Percentiles rank a stretch among this genome's conserved stretches.
phyloP scores from a whole-genome alignment of 306 rosid genomes.

The Mimosa pudica region DNA sequence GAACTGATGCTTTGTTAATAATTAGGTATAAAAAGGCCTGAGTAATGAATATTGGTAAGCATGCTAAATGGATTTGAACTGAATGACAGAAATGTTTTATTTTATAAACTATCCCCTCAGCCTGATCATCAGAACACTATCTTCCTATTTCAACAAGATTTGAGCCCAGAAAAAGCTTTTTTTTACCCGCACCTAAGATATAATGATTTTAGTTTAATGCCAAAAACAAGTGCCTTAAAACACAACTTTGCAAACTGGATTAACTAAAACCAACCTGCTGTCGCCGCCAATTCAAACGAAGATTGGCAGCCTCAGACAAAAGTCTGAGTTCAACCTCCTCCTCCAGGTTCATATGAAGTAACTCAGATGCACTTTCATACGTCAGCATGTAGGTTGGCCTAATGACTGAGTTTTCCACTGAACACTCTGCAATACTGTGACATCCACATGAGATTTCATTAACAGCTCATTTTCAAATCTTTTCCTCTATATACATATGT shows the following conservation, averaged over 20 bases:
- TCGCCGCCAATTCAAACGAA: conserved; percentile 77
- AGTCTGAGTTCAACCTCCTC: conserved; percentile 87
- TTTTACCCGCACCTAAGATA: background rate
- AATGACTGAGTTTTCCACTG: conserved; percentile 80
- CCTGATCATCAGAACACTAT: conserved; percentile 1
- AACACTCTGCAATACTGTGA: conserved; percentile 87
- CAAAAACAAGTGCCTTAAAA: background rate
- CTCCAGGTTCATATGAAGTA: conserved; percentile 79
- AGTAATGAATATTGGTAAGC: background rate
- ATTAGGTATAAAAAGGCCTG: conserved; percentile 23
- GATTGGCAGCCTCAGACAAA: conserved; percentile 89
- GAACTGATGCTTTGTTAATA: conserved; percentile 5
- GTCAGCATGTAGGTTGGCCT: conserved; percentile 98
- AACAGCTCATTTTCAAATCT: conserved; percentile 15
- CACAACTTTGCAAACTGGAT: background rate
- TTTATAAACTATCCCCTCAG: background rate
- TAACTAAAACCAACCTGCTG: conserved; percentile 64
- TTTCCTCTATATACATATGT: background rate
- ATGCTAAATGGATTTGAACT: conserved; percentile 12
- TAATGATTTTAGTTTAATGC: background rate
- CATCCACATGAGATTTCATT: conserved; percentile 32
- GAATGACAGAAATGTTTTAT: background rate
- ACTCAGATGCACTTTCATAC: conserved; percentile 93
- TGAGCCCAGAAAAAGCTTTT: conserved; percentile 20
- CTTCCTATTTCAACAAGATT: conserved; percentile 7